Percentiles rank a stretch among this genome's conserved stretches.
These are phyloP conservation scores for Solanum chmielewskii DNA, from an alignment of 257 asterid species.

Conservation along the genomic window DNA sequence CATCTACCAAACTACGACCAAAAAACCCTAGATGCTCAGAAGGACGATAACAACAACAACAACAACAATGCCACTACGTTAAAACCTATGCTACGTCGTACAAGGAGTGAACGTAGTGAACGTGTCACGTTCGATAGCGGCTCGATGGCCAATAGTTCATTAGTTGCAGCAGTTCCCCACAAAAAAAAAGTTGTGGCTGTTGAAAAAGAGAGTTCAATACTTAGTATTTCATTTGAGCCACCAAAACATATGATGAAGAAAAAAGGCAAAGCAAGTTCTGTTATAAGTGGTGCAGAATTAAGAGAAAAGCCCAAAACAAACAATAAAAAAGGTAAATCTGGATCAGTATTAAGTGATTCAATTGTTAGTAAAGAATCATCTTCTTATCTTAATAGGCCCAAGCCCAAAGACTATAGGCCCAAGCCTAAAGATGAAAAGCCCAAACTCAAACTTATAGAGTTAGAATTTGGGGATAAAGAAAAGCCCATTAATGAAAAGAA, in stretches of 20 bases:
- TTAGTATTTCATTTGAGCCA: conserved; percentile 41
- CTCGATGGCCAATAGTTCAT: conserved; percentile 29
- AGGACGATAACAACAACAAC: neutral
- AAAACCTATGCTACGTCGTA: conserved; percentile 35
- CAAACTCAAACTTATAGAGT: neutral
- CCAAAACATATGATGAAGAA: conserved; percentile 13
- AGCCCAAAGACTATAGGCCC: neutral
- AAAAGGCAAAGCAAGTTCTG: conserved; percentile 69
- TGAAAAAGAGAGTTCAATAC: conserved; percentile 41
- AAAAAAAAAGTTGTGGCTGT: conserved; percentile 1
- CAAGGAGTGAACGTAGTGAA: conserved; percentile 65
- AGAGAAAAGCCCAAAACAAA: conserved; percentile 22
- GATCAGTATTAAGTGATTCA: conserved; percentile 59
- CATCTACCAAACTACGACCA: conserved; percentile 1
- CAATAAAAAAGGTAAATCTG: conserved; percentile 25
- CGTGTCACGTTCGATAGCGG: conserved; percentile 18
- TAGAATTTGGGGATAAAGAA: neutral
- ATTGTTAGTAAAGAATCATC: conserved; percentile 41
- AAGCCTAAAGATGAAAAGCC: neutral
- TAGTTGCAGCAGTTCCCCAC: conserved; percentile 15
- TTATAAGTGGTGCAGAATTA: conserved; percentile 54
- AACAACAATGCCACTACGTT: neutral
- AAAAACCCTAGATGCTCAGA: neutral
- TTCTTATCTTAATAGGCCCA: neutral
- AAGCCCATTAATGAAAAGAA: neutral